Base-by-base conservation (phyloP, 257 asterid genomes). In the Pogostemon cablin region DNA sequence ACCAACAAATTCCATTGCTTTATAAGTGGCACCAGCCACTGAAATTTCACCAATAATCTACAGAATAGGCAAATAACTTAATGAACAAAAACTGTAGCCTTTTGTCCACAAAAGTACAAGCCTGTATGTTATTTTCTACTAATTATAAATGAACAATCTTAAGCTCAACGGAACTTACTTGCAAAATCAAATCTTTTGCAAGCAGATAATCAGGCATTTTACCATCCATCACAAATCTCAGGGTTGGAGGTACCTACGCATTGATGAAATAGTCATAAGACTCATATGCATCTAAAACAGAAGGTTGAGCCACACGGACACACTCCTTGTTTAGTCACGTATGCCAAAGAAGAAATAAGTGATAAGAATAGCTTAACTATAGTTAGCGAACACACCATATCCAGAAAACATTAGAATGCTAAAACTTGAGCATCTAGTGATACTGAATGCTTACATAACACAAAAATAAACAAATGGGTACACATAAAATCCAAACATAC, bases 11-110 rank as follows among this genome's bases (percentile, higher is more conserved):
- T 95, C 98, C 99, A 95, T 95, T 80, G 98, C 93, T 79, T 91
- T 91, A 64, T 95, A 95, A 61, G 97, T 95, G 48, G 98, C 98
- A 82, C 99, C 99, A 77, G 99, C 84, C 68, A 95, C 99, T 8
- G 99, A 95, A 66, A 95, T 91, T 79, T 95, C 98, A 70, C 99
- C 99, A 74, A 95, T 95, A 77, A 91, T 95, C 99, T 95, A 79
- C 86, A 72, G 52, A 47, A 60, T 9, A 69, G 11, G 61, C 41
- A 68, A 25, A 39, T 5, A 57, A 67, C 35, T 67, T 69, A 71
- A 74, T 62, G 46, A 78, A 54, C 3, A 49, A 66, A 80, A 48
- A n/a, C 5, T 34, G 17, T 34, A 64, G 54, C 3, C 15, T 4
- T 41, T 59, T 39, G 17, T 39, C 59, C 56, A 49, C 5, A 63